Evolutionary conservation across 768 basidiomycete genomes (phyloP).

Genomic region (Amanita inopinata): DNA sequence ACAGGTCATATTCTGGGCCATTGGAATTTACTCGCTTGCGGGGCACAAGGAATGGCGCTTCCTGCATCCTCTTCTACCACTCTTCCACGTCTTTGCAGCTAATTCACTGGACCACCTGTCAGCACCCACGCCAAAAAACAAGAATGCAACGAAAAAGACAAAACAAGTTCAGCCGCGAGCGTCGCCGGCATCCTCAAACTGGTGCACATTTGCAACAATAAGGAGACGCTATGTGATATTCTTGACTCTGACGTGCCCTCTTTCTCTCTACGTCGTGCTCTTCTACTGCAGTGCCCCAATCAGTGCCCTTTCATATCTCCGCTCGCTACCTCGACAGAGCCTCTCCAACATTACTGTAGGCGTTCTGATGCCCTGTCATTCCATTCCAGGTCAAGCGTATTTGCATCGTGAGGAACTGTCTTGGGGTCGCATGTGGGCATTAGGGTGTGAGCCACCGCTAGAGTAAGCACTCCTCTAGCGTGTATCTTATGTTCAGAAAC

Average conservation of each 20-base stretch:
- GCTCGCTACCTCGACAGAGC: constrained; percentile 37
- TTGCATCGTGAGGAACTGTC: constrained; percentile 65
- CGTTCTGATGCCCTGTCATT: constrained; percentile 94
- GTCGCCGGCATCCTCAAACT: too few relatives aligned
- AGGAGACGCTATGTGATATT: constrained; percentile 27
- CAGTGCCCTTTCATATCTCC: constrained; percentile 60
- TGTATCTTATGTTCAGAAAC: too few relatives aligned
- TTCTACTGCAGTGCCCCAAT: constrained; percentile 79
- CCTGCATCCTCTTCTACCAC: constrained; percentile 81
- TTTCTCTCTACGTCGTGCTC: constrained; percentile 57
- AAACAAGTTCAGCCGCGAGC: too few relatives aligned
- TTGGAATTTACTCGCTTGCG: constrained; percentile 62
- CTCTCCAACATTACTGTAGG: constrained; percentile 45
- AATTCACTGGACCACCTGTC: constrained; percentile 53
- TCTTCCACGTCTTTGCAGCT: constrained; percentile 72
- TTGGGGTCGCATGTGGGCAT: constrained; percentile 59
- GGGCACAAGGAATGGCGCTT: constrained; percentile 99
- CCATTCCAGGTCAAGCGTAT: constrained; percentile 86
- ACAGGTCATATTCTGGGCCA: constrained; percentile 47
- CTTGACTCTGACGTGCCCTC: constrained; percentile 47
- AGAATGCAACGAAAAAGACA: constrained; percentile 4
- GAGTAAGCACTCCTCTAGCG: too few relatives aligned
- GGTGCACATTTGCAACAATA: too few relatives aligned
- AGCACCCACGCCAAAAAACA: neutral
- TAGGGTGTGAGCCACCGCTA: constrained; percentile 91